Percentiles rank a stretch among this genome's conserved stretches.
Evolutionary conservation across 768 basidiomycete genomes (phyloP).

Genomic region (Inosperma sp.): DNA sequence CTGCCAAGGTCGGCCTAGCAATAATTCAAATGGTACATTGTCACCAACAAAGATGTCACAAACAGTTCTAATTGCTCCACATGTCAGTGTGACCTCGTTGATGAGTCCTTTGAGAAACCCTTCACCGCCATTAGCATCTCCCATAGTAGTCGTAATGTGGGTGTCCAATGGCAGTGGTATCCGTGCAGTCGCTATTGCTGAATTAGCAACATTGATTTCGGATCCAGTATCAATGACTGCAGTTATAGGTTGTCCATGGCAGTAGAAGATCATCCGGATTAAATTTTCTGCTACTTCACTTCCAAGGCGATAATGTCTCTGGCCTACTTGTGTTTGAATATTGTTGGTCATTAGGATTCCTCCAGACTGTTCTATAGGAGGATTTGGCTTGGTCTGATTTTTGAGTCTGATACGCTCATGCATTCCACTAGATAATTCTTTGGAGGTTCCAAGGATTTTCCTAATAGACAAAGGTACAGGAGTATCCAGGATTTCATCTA

Average conservation of each 20-base stretch:
- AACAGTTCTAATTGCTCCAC: background rate
- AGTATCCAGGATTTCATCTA: conserved; percentile 10
- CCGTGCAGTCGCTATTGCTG: background rate
- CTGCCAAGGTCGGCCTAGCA: conserved; percentile 2
- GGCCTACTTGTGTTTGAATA: too few relatives aligned
- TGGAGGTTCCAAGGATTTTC: conserved; percentile 9
- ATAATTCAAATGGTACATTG: background rate
- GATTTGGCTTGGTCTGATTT: background rate
- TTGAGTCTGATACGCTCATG: background rate
- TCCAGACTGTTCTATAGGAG: too few relatives aligned
- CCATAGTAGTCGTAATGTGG: background rate
- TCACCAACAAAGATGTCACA: background rate
- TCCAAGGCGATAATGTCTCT: background rate
- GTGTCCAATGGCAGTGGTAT: background rate
- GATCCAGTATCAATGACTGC: too few relatives aligned
- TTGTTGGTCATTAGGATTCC: background rate
- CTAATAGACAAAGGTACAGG: background rate
- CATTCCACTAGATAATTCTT: background rate
- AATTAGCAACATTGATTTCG: background rate
- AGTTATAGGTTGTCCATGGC: background rate
- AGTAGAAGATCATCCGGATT: background rate
- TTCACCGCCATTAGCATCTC: background rate
- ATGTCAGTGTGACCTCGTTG: background rate
- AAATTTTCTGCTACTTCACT: background rate
- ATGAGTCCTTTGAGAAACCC: background rate